Evolutionary conservation across 108 stramenopile species (phyloP), one percentile per base, ranked within the genome.

Genomic region (Discostella stelligeroides): DNA sequence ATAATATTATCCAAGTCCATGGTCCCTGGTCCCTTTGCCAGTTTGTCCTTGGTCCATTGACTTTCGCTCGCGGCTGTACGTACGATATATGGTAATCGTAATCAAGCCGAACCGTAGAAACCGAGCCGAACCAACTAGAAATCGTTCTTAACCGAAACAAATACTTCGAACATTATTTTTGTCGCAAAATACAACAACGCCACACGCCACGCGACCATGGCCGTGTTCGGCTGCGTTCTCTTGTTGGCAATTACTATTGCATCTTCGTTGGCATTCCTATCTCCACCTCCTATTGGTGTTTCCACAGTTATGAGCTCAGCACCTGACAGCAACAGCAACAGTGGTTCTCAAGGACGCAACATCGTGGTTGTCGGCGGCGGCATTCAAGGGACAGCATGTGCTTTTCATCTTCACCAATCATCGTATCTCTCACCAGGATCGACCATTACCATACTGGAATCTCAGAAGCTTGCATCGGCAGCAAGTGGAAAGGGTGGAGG

Each of bases 401-500:
- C 92, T 24, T 92, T 79, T 42, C 85, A 84, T 17, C 55, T 90
- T 1, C 67, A 73, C 30, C 63, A 59, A 50, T 63, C 67, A 15
- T 24, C 63, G 5, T 41, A 56, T 0, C 60, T 75, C 7, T 69
- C 79, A 1, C 47, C 79, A 25, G 68, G 70, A 12, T 58, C 70
- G 0, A 73, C 61, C 4, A 85, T 92, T 45, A 88, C 86, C 0
- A 71, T 97, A 3, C 66, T 97, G 17, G 96, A 97, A 81, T 34
- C 82, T 45, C 84, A 82, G 18, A 70, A 40, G 45, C 68, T 88
- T 1, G 96, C 93, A 7, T 77, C 86, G 9, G 94, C 94, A 9
- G 96, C 96, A 11, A 83, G 81, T 50, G 96, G 96, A 8, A 97
- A 97, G 69, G 90, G 91, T 1, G 95, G 95, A 25, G 95, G 95